Evolutionary conservation across 208 protist genomes (phyloP).

Genomic region (Tritrichomonas musculus): DNA sequence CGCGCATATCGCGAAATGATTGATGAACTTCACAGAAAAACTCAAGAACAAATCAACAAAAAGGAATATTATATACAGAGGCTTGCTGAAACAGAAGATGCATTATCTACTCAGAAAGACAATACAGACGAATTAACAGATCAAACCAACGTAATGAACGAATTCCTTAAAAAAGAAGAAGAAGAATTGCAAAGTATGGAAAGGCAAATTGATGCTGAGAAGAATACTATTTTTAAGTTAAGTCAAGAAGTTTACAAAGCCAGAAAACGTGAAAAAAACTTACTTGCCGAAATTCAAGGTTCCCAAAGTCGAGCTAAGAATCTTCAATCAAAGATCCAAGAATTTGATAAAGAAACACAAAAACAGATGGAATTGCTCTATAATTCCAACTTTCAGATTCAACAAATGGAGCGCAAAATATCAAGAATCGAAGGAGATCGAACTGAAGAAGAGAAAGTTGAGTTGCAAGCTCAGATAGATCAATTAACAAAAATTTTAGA

Average conservation of each 20-base stretch:
- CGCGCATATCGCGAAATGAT: background rate
- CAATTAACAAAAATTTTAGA: background rate
- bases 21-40: background rate
- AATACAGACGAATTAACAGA: background rate
- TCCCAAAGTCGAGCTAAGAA: slow-evolving; percentile 23
- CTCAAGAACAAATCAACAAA: background rate
- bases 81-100: background rate
- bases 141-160: background rate
- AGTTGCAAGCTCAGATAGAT: slow-evolving; percentile 2
- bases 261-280: background rate
- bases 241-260: background rate
- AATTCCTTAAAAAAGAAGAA: background rate
- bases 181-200: background rate
- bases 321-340: slow-evolving; percentile 29
- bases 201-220: background rate
- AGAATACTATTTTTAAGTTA: slow-evolving; percentile 13
- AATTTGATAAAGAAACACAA: slow-evolving; percentile 13
- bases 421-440: slow-evolving; percentile 8
- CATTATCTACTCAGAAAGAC: background rate
- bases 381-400: slow-evolving; percentile 28
- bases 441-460: slow-evolving; percentile 31
- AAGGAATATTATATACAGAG: background rate
- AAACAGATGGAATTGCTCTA: slow-evolving; percentile 31
- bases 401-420: slow-evolving; percentile 31
- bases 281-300: background rate